phyloP scores from a whole-genome alignment of 2,329 filamentous ascomycete species.

The Chaetomium globosum region DNA sequence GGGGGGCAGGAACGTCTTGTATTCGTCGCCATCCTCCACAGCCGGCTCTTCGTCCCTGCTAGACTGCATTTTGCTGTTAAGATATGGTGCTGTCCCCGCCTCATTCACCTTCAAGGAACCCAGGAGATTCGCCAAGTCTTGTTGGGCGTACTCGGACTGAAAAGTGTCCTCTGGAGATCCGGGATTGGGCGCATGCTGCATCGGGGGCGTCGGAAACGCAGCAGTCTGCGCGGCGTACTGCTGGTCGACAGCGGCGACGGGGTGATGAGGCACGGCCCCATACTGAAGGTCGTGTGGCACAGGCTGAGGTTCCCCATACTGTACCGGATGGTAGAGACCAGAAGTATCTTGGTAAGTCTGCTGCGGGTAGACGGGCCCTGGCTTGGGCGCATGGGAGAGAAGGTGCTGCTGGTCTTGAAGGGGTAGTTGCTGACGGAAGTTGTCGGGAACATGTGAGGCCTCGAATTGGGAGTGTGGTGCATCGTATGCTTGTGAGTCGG shows the following conservation, averaged over 20 bases:
- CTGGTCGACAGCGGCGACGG: conserved; percentile 55
- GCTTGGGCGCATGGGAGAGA: conserved; percentile 48
- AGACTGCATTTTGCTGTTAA: conserved; percentile 61
- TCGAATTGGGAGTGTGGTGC: conserved; percentile 50
- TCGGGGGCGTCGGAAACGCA: conserved; percentile 58
- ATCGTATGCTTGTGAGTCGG: conserved; percentile 54
- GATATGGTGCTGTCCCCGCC: conserved; percentile 86
- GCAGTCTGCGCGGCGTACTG: conserved; percentile 52
- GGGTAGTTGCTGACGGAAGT: conserved; percentile 49
- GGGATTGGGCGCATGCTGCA: conserved; percentile 48
- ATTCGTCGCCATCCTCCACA: conserved; percentile 72
- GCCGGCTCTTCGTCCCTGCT: conserved; percentile 63
- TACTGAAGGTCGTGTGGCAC: conserved; percentile 57
- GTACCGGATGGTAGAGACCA: conserved; percentile 51
- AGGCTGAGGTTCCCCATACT: conserved; percentile 51
- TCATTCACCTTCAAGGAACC: conserved; percentile 87
- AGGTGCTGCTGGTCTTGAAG: conserved; percentile 48
- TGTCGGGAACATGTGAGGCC: conserved; percentile 48
- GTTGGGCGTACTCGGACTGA: conserved; percentile 66
- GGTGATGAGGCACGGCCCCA: conserved; percentile 53
- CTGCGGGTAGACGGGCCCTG: conserved; percentile 52
- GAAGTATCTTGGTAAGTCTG: conserved; percentile 54
- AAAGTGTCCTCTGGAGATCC: conserved; percentile 55
- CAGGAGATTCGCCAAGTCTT: conserved; percentile 76
- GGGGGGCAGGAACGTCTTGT: conserved; percentile 69